Conservation (phyloP, 345 rosid genomes). For the Hypericum androsaemum region DNA sequence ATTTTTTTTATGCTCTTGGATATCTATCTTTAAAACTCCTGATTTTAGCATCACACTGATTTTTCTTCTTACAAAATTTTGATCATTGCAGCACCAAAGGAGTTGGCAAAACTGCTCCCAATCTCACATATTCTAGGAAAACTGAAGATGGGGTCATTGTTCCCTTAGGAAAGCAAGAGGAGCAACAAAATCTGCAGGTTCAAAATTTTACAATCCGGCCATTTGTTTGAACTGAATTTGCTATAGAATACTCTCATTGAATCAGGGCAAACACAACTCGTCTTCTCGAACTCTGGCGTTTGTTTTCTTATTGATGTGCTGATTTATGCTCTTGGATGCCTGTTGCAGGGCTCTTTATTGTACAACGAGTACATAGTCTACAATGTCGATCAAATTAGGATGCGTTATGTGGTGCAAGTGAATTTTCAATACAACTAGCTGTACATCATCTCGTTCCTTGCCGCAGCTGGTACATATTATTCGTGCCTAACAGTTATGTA, state of each 20-base stretch:
- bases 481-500: too few relatives aligned
- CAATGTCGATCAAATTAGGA: slow-evolving; percentile 72
- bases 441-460: neutral
- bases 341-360: slow-evolving; percentile 50
- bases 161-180: slow-evolving; percentile 69
- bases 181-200: slow-evolving; percentile 29
- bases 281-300: neutral
- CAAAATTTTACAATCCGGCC: neutral
- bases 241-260: too few relatives aligned
- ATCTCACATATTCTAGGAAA: slow-evolving; percentile 43
- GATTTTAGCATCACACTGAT: too few relatives aligned
- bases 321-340: neutral
- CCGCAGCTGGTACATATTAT: too few relatives aligned
- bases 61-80: too few relatives aligned
- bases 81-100: slow-evolving; percentile 60
- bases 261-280: neutral
- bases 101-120: slow-evolving; percentile 65
- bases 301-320: neutral
- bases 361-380: slow-evolving; percentile 82
- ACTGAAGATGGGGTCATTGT: slow-evolving; percentile 58
- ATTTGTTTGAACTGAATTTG: too few relatives aligned
- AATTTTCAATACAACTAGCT: slow-evolving; percentile 38
- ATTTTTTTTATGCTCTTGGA: too few relatives aligned
- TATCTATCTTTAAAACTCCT: too few relatives aligned
- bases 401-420: slow-evolving; percentile 71